These are phyloP conservation scores for Aspergillus pseudotamarii DNA, from an alignment of 2,329 filamentous ascomycete genomes.

Conservation along the genomic window DNA sequence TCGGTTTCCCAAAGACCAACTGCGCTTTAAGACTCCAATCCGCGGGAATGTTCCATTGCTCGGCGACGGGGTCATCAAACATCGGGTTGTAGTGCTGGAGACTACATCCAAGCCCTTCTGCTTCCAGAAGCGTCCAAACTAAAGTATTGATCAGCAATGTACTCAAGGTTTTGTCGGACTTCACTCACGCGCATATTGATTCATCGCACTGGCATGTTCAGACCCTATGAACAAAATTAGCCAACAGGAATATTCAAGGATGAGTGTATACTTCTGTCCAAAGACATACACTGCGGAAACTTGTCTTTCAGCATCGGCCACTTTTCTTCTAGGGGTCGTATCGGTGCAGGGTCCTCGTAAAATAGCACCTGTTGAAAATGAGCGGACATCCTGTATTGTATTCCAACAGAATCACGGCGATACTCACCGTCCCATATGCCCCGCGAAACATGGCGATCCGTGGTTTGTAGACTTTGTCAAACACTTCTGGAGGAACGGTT, in stretches of 20 bases:
- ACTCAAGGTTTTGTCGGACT: not conserved
- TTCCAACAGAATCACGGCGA: not conserved
- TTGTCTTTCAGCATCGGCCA: conserved; percentile 76
- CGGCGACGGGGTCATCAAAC: conserved; percentile 71
- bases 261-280: not conserved
- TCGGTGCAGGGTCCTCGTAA: conserved; percentile 74
- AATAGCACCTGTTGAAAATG: conserved; percentile 65
- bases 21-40: conserved; percentile 80
- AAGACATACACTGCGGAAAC: conserved; percentile 66
- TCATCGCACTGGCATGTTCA: conserved; percentile 77
- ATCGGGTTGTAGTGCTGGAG: conserved; percentile 93
- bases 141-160: not conserved
- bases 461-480: not conserved
- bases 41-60: conserved; percentile 69
- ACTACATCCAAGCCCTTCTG: conserved; percentile 83
- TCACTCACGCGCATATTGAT: conserved; percentile 65
- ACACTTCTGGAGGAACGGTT: not conserved
- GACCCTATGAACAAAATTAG: conserved; percentile 47
- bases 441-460: conserved; percentile 30
- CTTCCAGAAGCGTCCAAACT: conserved; percentile 80
- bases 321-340: conserved; percentile 67
- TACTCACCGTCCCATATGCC: conserved; percentile 71
- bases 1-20: conserved; percentile 74
- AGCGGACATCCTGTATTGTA: not conserved
- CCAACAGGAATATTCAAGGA: too few species aligned